phyloP scores from a whole-genome alignment of 495 filamentous ascomycete genomes.

The Penicillium canescens region DNA sequence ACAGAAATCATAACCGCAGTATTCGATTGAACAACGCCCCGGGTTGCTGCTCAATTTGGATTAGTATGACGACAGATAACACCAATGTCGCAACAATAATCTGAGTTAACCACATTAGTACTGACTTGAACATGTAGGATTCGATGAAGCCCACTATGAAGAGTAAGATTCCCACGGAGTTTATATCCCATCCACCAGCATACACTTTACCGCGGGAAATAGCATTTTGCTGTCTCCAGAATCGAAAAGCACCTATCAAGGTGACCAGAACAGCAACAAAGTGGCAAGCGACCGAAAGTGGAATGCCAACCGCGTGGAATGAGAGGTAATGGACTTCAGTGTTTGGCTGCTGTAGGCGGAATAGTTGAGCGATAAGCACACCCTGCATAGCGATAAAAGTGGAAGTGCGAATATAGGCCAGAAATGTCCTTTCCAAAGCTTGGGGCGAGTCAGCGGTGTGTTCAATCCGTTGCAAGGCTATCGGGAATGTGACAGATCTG shows the following conservation, averaged over 20 bases:
- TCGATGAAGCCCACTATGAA: slow-evolving; percentile 45
- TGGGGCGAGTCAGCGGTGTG: background rate
- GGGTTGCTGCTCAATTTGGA: slow-evolving; percentile 19
- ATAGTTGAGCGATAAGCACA: slow-evolving; percentile 67
- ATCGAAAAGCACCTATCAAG: slow-evolving; percentile 60
- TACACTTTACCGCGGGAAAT: slow-evolving; percentile 64
- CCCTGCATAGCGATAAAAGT: slow-evolving; percentile 67
- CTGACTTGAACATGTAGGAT: background rate
- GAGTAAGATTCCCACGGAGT: slow-evolving; percentile 49
- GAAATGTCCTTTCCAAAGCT: slow-evolving; percentile 81
- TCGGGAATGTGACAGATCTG: too few species aligned
- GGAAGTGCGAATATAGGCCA: slow-evolving; percentile 75
- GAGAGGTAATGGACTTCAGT: slow-evolving; percentile 38
- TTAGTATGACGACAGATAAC: slow-evolving; percentile 31
- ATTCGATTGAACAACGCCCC: slow-evolving; percentile 8
- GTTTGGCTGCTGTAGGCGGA: slow-evolving; percentile 59
- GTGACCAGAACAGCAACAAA: slow-evolving; percentile 56
- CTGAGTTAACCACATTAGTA: slow-evolving; percentile 9
- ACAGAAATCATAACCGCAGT: background rate
- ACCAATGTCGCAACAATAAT: slow-evolving; percentile 29
- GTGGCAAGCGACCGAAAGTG: slow-evolving; percentile 61
- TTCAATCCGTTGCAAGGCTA: too few species aligned
- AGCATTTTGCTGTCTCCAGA: slow-evolving; percentile 70
- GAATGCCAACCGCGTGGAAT: slow-evolving; percentile 65
- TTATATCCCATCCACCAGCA: slow-evolving; percentile 70